Percentiles rank a stretch among this genome's conserved stretches.
These are phyloP conservation scores for Chondrus crispus DNA, from an alignment of 23 red algal species.

Conservation along the genomic window DNA sequence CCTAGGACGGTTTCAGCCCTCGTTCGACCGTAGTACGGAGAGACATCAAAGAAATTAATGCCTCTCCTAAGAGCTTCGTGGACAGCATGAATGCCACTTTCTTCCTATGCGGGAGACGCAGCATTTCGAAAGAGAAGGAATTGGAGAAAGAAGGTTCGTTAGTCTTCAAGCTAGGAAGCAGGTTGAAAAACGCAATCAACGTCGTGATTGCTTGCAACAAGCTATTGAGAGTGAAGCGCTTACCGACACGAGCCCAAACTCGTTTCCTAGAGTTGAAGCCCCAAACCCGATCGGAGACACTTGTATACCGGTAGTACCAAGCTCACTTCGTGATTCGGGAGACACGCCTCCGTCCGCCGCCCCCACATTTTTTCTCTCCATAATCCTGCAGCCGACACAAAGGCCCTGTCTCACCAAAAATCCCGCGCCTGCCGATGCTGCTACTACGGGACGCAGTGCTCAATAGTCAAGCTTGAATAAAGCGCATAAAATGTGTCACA, in stretches of 20 bases:
- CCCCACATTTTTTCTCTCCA: too few relatives aligned
- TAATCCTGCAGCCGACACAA: too few relatives aligned
- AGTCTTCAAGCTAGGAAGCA: too few relatives aligned
- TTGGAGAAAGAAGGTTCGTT: too few relatives aligned
- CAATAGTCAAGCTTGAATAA: too few relatives aligned
- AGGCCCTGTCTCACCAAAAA: too few relatives aligned
- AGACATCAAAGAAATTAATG: conserved; percentile 95
- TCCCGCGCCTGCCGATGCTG: too few relatives aligned
- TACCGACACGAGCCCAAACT: conserved; percentile 72
- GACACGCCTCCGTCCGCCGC: background rate
- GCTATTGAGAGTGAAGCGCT: background rate
- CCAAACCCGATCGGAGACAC: conserved; percentile 90
- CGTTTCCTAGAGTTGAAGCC: conserved; percentile 86
- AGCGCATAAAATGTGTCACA: too few relatives aligned
- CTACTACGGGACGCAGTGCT: too few relatives aligned
- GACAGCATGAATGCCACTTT: conserved; percentile 74
- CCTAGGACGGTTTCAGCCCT: conserved; percentile 83
- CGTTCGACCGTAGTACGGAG: conserved; percentile 92
- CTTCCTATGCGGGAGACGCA: conserved; percentile 67
- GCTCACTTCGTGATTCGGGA: conserved; percentile 28
- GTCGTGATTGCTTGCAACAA: background rate
- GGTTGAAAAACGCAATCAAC: too few relatives aligned
- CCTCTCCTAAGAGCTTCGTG: conserved; percentile 73
- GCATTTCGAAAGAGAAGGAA: too few relatives aligned
- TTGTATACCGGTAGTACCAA: conserved; percentile 80